phyloP scores from a whole-genome alignment of 2,329 filamentous ascomycete species.

The Fusarium papillatum region DNA sequence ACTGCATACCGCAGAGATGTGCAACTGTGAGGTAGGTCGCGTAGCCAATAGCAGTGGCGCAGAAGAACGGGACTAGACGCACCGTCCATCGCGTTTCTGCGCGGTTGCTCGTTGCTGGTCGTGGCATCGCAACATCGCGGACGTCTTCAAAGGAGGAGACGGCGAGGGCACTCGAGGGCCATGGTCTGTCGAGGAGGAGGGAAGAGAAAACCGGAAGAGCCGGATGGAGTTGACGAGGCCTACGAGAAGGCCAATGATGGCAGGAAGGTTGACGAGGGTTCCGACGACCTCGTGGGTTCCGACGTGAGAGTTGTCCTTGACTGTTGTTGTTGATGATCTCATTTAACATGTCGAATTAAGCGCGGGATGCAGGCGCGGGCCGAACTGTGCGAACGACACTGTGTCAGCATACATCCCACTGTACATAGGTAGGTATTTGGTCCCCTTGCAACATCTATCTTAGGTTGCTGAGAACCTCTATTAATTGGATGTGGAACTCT shows the following conservation, averaged over 20 bases:
- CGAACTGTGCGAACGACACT: background rate
- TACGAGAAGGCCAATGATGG: background rate
- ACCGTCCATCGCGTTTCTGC: slow-evolving; percentile 50
- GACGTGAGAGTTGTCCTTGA: background rate
- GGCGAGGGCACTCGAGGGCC: background rate
- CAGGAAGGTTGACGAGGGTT: background rate
- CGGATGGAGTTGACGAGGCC: background rate
- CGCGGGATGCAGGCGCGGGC: background rate
- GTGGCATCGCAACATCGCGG: slow-evolving; percentile 50
- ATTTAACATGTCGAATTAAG: background rate
- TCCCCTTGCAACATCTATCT: background rate
- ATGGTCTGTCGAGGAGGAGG: background rate
- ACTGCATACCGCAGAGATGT: slow-evolving; percentile 74
- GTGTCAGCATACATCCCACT: background rate
- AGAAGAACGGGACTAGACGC: slow-evolving; percentile 77
- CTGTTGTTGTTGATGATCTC: slow-evolving; percentile 3
- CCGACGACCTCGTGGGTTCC: background rate
- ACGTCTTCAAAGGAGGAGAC: slow-evolving; percentile 17
- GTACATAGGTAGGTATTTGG: background rate
- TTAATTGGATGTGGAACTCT: background rate
- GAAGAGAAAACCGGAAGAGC: background rate
- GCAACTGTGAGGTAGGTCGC: slow-evolving; percentile 79
- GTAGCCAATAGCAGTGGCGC: slow-evolving; percentile 76
- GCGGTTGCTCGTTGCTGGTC: slow-evolving; percentile 43
- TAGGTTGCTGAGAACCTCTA: background rate